Evolutionary conservation across 1,139 yeast species (phyloP).

Genomic region (Protomyces pachydermus): DNA sequence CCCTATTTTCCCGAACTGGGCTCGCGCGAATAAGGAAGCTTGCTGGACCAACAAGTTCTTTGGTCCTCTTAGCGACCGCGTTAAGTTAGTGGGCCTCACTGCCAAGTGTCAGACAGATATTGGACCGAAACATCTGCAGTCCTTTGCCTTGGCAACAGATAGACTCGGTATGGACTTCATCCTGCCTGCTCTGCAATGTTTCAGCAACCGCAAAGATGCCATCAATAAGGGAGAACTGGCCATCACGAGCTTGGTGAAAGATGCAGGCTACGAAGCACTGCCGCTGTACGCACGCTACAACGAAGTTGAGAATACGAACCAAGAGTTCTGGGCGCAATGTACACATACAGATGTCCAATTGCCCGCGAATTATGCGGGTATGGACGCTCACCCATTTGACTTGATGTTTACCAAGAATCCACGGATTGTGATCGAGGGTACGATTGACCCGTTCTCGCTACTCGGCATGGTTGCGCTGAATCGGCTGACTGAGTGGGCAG

Average conservation of each 20-base stretch:
- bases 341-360: constrained; percentile 1
- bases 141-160: constrained; percentile 12
- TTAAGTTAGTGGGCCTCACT: constrained; percentile 8
- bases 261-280: constrained; percentile 17
- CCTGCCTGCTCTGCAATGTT: constrained; percentile 11
- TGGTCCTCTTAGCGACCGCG: background rate
- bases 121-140: constrained; percentile 16
- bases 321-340: constrained; percentile 10
- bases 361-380: background rate
- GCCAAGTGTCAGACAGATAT: constrained; percentile 6
- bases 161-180: constrained; percentile 3
- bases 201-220: background rate
- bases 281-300: constrained; percentile 1
- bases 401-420: constrained; percentile 9
- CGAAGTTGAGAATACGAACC: background rate
- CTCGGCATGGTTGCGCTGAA: background rate
- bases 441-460: background rate
- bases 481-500: constrained; percentile 16
- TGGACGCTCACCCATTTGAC: constrained; percentile 19
- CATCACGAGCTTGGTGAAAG: constrained; percentile 1
- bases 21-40: background rate
- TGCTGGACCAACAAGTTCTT: constrained; percentile 14
- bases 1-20: constrained; percentile 20
- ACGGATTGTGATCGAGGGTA: background rate
- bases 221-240: constrained; percentile 6